Evolutionary conservation across 768 basidiomycete species (phyloP), one percentile per base, ranked within the genome.

Genomic region (Mycena vulgaris): DNA sequence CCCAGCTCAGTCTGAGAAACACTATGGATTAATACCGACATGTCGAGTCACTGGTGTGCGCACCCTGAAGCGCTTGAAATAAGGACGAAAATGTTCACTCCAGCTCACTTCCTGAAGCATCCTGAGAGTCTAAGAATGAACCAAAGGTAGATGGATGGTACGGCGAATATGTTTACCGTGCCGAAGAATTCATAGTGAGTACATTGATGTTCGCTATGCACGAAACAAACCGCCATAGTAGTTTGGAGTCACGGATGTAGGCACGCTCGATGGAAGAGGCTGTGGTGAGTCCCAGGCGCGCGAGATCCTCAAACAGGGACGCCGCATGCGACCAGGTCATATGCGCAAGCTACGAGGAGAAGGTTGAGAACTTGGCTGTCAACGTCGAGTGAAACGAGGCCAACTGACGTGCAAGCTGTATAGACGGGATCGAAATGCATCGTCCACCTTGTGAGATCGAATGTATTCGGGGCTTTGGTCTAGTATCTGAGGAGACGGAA

Each of bases 401-500:
- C 25, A 16, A 31, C n/a, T 51, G 21, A 27, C 45, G 31, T 48
- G 47, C 25, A 55, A 42, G 14, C 5, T 55, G n/a, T 47, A 28
- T 3, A 49, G 25, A 14, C 47, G 37, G 4, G 61, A 35, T 14
- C 62, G 59, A 33, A 69, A 69, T 3, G 68, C 68, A 42, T 69
- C 68, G 51, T 62, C 52, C 1, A 40, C 42, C 27, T 63, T 55
- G 30, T 33, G 61, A 11, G n/a, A 17, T 40, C 35, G 58, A 42
- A 56, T 33, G 28, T 37, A 45, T 7, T n/a, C 47, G 28, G 30
- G 19, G 11, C 33, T 33, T 31, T 19, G 30, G 31, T 40, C 21
- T 21, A 69, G 19, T 17, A 69, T 69, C 13, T 64, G 28, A 13
- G 68, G 68, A 21, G 68, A 69, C 17, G 52, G 61, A n/a, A 69